Evolutionary conservation across 495 filamentous ascomycete genomes (phyloP).

Genomic region (Sporormia fimetaria): DNA sequence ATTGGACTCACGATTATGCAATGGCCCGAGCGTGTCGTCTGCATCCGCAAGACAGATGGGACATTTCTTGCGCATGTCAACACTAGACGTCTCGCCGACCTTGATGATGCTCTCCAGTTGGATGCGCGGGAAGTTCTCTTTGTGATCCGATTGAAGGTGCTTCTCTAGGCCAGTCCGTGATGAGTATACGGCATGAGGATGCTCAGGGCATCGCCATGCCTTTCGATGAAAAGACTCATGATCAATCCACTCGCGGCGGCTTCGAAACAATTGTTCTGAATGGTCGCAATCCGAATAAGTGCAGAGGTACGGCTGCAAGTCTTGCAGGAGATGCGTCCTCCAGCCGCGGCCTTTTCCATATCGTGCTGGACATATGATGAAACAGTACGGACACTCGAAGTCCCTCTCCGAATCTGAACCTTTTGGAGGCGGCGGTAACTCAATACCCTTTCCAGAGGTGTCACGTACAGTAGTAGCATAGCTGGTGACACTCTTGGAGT

Average conservation of each 20-base stretch:
- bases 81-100: slow-evolving; percentile 19
- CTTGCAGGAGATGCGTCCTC: slow-evolving; percentile 21
- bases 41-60: slow-evolving; percentile 19
- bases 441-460: slow-evolving; percentile 12
- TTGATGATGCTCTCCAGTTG: slow-evolving; percentile 20
- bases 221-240: slow-evolving; percentile 23
- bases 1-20: too few species aligned
- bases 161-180: slow-evolving; percentile 12
- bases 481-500: slow-evolving; percentile 15
- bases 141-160: slow-evolving; percentile 14
- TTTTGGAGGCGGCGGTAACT: slow-evolving; percentile 21
- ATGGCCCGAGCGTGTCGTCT: slow-evolving; percentile 11
- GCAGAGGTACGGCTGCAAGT: slow-evolving; percentile 24
- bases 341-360: slow-evolving; percentile 22
- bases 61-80: slow-evolving; percentile 18
- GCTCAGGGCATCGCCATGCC: slow-evolving; percentile 23
- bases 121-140: slow-evolving; percentile 11
- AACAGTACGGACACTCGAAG: slow-evolving; percentile 26
- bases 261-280: slow-evolving; percentile 18
- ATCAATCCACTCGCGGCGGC: slow-evolving; percentile 21
- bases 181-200: slow-evolving; percentile 11
- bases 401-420: slow-evolving; percentile 19
- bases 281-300: slow-evolving; percentile 18
- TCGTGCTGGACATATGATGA: slow-evolving; percentile 22
- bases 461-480: slow-evolving; percentile 23